A percentile compares a stretch with the other conserved stretches of the same genome.
Evolutionary conservation across 192 early-diverging fungal species (phyloP).

Genomic region (Podila epigama): DNA sequence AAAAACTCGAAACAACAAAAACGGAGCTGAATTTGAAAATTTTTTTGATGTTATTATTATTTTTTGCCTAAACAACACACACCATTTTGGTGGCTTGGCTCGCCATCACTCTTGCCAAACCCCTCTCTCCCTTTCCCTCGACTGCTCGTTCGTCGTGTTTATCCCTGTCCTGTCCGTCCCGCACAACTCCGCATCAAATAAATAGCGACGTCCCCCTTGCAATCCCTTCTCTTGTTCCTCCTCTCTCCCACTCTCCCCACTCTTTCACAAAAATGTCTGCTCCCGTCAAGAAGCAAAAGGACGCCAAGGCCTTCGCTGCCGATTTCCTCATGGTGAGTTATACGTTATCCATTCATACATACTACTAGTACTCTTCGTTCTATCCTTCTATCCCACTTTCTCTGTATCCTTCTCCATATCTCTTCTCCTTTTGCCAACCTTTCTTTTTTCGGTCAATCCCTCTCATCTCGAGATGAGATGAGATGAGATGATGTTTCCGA

Average conservation of each 20-base stretch:
- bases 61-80: not conserved
- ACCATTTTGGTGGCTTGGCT: not conserved
- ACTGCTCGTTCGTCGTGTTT: not conserved
- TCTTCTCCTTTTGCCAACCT: not conserved
- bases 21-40: too few relatives aligned
- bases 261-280: conserved; percentile 17
- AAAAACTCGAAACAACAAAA: too few relatives aligned
- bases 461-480: too few relatives aligned
- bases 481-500: too few relatives aligned
- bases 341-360: not conserved
- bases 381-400: not conserved
- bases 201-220: not conserved
- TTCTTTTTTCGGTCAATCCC: not conserved
- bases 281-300: conserved; percentile 24
- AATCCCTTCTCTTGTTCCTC: conserved; percentile 4
- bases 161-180: not conserved
- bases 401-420: not conserved
- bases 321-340: conserved; percentile 20
- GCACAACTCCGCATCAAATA: conserved; percentile 1
- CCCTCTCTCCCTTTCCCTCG: not conserved
- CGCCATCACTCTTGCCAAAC: not conserved
- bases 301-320: conserved; percentile 20
- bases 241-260: conserved; percentile 16
- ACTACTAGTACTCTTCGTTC: not conserved
- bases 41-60: too few relatives aligned